Percentiles rank a stretch among this genome's conserved stretches.
phyloP scores from a whole-genome alignment of 345 rosid genomes.

The Acer yangbiense region DNA sequence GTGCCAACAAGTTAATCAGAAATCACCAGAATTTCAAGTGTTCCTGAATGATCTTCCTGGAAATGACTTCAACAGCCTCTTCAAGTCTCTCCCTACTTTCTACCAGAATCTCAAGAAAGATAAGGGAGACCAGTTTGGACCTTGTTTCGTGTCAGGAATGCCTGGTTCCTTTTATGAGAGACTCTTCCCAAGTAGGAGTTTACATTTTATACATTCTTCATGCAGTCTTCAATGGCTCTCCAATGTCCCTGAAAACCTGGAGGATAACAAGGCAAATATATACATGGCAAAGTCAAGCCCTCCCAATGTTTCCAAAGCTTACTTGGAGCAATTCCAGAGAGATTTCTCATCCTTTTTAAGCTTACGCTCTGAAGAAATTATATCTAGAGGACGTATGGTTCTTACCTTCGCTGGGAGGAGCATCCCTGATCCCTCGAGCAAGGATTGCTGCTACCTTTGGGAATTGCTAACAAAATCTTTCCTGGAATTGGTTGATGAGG shows the following conservation, averaged over 20 bases:
- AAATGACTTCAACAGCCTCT: constrained; percentile 47
- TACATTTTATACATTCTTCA: constrained; percentile 42
- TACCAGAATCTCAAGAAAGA: not conserved
- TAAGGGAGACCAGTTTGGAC: not conserved
- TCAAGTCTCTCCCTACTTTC: constrained; percentile 20
- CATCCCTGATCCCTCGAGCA: constrained; percentile 20
- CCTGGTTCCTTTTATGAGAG: constrained; percentile 54
- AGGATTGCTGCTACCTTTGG: constrained; percentile 31
- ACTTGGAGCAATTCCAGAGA: no score
- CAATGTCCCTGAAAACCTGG: no score
- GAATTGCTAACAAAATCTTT: constrained; percentile 33
- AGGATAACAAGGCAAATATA: no score
- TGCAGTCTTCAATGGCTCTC: constrained; percentile 4
- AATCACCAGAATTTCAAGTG: constrained; percentile 32
- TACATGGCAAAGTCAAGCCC: no score
- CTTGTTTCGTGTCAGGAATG: constrained; percentile 36
- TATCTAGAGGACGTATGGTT: no score
- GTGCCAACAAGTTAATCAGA: not conserved
- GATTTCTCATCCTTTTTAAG: no score
- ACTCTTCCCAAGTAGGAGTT: constrained; percentile 38
- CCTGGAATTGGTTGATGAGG: constrained; percentile 37
- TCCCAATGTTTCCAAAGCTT: no score
- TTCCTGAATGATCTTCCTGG: constrained; percentile 50
- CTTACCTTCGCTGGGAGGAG: constrained; percentile 12
- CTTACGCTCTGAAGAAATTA: no score